Conservation (phyloP, 257 asterid species). For the Solanum lycopersicoides region DNA sequence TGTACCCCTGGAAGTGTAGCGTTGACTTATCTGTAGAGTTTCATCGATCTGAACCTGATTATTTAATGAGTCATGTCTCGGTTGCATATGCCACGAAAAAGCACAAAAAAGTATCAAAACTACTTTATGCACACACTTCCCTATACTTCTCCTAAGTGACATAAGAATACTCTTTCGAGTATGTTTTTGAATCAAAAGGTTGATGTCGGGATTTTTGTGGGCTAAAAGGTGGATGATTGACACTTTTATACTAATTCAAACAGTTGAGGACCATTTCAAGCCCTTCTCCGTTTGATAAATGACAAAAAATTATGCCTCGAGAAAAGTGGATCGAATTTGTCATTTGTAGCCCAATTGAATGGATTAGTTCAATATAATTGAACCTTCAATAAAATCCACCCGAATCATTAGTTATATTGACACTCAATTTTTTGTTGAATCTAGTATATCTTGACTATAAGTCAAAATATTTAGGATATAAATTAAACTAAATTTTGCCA, state of each 20-base stretch:
- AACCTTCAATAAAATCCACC: too few species aligned
- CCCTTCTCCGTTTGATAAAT: background rate
- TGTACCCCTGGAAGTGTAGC: too few species aligned
- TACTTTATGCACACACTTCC: background rate
- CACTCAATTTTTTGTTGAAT: too few species aligned
- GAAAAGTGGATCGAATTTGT: background rate
- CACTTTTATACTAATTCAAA: too few species aligned
- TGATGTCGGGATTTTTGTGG: background rate
- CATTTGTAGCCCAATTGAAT: background rate
- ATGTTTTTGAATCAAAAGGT: background rate
- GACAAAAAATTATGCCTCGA: background rate
- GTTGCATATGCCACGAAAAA: background rate
- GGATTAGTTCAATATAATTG: too few species aligned
- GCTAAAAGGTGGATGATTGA: background rate
- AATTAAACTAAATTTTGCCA: too few species aligned
- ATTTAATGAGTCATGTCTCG: background rate
- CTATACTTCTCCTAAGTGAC: background rate
- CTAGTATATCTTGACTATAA: too few species aligned
- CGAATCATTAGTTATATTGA: too few species aligned
- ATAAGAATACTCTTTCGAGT: background rate
- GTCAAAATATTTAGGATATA: too few species aligned
- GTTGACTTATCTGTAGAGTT: background rate
- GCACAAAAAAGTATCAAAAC: background rate
- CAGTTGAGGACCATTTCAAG: background rate
- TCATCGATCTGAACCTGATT: background rate